phyloP scores from a whole-genome alignment of 306 rosid species.

The Vigna angularis region DNA sequence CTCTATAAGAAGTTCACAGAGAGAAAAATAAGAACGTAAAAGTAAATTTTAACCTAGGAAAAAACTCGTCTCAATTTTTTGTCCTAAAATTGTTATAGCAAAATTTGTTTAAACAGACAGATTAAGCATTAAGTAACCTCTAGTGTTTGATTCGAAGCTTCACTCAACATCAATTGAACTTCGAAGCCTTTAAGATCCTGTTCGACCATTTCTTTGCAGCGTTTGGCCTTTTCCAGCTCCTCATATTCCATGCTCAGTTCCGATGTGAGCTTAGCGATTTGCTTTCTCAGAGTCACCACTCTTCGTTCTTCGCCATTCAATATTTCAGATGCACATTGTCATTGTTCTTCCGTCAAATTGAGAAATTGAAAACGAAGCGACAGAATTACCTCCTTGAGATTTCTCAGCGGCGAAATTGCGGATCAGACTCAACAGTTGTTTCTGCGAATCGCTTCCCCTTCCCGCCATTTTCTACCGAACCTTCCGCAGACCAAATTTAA shows the following conservation, averaged over 20 bases:
- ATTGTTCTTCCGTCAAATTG: background rate
- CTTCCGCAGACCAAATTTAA: background rate
- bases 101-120: too few relatives aligned
- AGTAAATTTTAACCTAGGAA: too few relatives aligned
- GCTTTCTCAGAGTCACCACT: conserved; percentile 67
- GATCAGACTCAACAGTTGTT: conserved; percentile 64
- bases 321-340: background rate
- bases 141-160: conserved; percentile 68
- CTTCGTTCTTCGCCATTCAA: conserved; percentile 63
- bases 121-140: conserved; percentile 52
- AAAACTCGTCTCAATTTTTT: too few relatives aligned
- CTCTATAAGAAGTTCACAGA: too few relatives aligned
- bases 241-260: conserved; percentile 55
- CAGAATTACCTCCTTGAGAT: conserved; percentile 71
- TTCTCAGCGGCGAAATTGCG: conserved; percentile 82
- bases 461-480: conserved; percentile 64
- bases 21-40: too few relatives aligned
- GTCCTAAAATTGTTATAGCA: too few relatives aligned
- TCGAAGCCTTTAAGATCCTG: conserved; percentile 87
- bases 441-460: conserved; percentile 70
- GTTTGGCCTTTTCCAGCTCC: conserved; percentile 75
- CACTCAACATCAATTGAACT: conserved; percentile 67
- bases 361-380: background rate
- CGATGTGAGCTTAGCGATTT: conserved; percentile 64
- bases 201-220: conserved; percentile 65